Percentiles rank a stretch among this genome's conserved stretches.
Evolutionary conservation across 2,329 filamentous ascomycete species (phyloP).

Genomic region (Ascomycota sp.): DNA sequence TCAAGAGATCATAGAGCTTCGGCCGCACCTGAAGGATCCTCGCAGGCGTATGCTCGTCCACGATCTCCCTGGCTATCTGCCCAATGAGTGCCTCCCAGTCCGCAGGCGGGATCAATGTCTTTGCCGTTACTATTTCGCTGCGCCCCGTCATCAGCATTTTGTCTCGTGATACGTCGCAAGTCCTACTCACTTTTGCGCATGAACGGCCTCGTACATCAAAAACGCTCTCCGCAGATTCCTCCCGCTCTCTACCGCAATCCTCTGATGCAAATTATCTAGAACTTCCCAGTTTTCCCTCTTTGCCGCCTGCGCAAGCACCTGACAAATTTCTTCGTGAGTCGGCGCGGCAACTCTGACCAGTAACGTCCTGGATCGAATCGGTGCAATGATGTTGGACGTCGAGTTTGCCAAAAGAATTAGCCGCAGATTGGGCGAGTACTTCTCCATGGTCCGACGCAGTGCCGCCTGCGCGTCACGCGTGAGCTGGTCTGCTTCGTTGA

Average conservation of each 20-base stretch:
- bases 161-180: neutral
- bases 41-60: constrained; percentile 77
- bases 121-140: constrained; percentile 76
- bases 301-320: constrained; percentile 45
- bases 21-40: constrained; percentile 71
- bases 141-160: neutral
- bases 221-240: constrained; percentile 75
- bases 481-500: constrained; percentile 93
- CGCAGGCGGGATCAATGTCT: constrained; percentile 73
- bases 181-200: constrained; percentile 69
- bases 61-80: constrained; percentile 78
- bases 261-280: constrained; percentile 50
- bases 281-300: constrained; percentile 70
- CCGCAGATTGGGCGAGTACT: constrained; percentile 86
- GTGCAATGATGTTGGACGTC: constrained; percentile 97
- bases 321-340: constrained; percentile 61
- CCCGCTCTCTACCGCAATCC: constrained; percentile 76
- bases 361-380: constrained; percentile 77
- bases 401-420: constrained; percentile 86
- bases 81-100: constrained; percentile 89
- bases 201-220: constrained; percentile 90
- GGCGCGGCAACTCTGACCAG: constrained; percentile 82
- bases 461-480: constrained; percentile 89
- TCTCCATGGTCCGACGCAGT: constrained; percentile 90
- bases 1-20: constrained; percentile 90